These are phyloP conservation scores for Cucumis hystrix DNA, from an alignment of 306 rosid species.

Conservation along the genomic window DNA sequence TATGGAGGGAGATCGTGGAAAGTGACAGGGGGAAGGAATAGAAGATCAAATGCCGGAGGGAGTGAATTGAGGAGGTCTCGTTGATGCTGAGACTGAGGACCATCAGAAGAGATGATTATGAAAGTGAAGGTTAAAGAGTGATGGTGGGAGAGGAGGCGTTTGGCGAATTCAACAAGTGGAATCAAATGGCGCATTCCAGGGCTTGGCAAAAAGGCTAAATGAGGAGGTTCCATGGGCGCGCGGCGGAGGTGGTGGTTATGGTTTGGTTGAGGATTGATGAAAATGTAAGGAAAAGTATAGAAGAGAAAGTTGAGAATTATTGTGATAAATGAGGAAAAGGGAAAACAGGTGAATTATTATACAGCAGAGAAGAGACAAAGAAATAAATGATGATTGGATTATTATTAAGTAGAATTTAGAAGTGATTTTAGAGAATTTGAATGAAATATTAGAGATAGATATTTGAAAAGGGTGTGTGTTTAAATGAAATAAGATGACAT, in stretches of 20 bases:
- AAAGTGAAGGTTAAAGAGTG: slow-evolving; percentile 26
- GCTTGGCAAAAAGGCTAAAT: slow-evolving; percentile 39
- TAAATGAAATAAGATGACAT: no score
- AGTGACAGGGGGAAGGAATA: slow-evolving; percentile 27
- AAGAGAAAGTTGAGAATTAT: neutral
- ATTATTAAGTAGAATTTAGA: no score
- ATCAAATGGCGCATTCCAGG: slow-evolving; percentile 89
- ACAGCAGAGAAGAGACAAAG: no score
- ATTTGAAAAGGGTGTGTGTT: no score
- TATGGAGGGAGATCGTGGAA: no score
- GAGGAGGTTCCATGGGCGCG: slow-evolving; percentile 1
- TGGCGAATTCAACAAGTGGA: slow-evolving; percentile 58
- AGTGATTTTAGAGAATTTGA: no score
- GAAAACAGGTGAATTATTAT: no score
- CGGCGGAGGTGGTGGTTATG: neutral
- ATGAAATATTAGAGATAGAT: no score
- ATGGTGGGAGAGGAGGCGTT: slow-evolving; percentile 25
- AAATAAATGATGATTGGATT: no score
- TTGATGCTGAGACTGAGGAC: slow-evolving; percentile 42
- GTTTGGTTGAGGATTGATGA: neutral
- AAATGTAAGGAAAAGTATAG: neutral
- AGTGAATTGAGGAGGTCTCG: slow-evolving; percentile 26
- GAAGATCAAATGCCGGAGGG: slow-evolving; percentile 16
- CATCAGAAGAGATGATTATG: slow-evolving; percentile 39
- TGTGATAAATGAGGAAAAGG: no score